Percentiles rank a stretch among this genome's conserved stretches.
These are phyloP conservation scores for Lathyrus sativus DNA, from an alignment of 306 rosid species.

Conservation along the genomic window DNA sequence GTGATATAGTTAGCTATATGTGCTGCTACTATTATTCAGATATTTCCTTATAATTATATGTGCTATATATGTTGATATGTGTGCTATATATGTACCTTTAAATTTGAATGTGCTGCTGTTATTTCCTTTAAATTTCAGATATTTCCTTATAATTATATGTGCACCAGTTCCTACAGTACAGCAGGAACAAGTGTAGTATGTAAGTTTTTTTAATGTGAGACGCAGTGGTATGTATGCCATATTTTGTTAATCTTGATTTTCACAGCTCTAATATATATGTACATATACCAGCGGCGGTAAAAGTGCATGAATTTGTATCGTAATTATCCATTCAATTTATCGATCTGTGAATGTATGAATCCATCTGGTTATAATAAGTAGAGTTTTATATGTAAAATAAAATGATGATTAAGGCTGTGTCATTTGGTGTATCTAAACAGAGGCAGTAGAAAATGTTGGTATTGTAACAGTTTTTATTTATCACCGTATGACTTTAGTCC, in stretches of 20 bases:
- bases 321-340: slow-evolving; percentile 30
- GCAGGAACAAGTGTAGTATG: slow-evolving; percentile 62
- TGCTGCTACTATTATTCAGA: no score
- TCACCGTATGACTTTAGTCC: no score
- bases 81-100: no score
- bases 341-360: slow-evolving; percentile 33
- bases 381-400: slow-evolving; percentile 31
- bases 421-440: not conserved
- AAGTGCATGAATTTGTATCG: slow-evolving; percentile 27
- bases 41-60: no score
- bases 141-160: no score
- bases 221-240: slow-evolving; percentile 28
- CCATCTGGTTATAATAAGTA: slow-evolving; percentile 20
- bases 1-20: no score
- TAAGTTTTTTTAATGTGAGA: slow-evolving; percentile 14
- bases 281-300: slow-evolving; percentile 36
- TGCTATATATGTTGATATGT: no score
- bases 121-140: no score
- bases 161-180: slow-evolving; percentile 64
- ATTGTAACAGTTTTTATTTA: no score
- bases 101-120: no score
- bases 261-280: slow-evolving; percentile 31
- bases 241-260: slow-evolving; percentile 37
- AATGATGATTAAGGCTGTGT: not conserved
- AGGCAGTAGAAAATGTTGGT: no score